phyloP scores from a whole-genome alignment of 768 basidiomycete species.

The Glaciozyma martinii region DNA sequence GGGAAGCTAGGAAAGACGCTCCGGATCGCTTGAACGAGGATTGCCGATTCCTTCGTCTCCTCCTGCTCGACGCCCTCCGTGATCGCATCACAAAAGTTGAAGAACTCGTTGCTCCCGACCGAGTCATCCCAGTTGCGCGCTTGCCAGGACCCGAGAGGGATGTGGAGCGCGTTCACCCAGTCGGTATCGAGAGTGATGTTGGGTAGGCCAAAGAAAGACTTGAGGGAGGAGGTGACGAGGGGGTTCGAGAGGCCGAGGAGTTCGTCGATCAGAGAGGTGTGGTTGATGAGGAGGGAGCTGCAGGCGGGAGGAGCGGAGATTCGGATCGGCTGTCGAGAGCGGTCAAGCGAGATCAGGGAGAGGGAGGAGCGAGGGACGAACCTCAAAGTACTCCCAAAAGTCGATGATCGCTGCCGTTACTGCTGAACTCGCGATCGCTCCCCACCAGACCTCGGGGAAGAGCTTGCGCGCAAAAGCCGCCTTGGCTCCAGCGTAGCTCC shows the following conservation, averaged over 20 bases:
- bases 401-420: constrained; percentile 75
- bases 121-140: constrained; percentile 75
- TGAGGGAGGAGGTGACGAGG: constrained; percentile 49
- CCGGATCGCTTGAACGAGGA: neutral
- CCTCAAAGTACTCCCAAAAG: constrained; percentile 81
- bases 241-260: constrained; percentile 47
- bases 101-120: constrained; percentile 55
- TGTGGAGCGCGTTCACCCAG: constrained; percentile 62
- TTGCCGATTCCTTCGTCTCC: constrained; percentile 20
- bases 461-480: constrained; percentile 82
- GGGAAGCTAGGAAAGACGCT: constrained; percentile 34
- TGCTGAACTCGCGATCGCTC: constrained; percentile 80
- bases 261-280: constrained; percentile 53
- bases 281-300: constrained; percentile 19
- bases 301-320: constrained; percentile 6
- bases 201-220: constrained; percentile 65
- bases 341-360: constrained; percentile 16
- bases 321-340: constrained; percentile 33
- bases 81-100: constrained; percentile 47
- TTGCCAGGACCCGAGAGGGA: constrained; percentile 68
- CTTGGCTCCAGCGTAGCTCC: constrained; percentile 60
- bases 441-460: constrained; percentile 80
- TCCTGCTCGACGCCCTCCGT: neutral
- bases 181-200: constrained; percentile 64
- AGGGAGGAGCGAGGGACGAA: constrained; percentile 55